Base-by-base conservation (phyloP, 139 green algal genomes). In the Zygnema circumcarinatum region DNA sequence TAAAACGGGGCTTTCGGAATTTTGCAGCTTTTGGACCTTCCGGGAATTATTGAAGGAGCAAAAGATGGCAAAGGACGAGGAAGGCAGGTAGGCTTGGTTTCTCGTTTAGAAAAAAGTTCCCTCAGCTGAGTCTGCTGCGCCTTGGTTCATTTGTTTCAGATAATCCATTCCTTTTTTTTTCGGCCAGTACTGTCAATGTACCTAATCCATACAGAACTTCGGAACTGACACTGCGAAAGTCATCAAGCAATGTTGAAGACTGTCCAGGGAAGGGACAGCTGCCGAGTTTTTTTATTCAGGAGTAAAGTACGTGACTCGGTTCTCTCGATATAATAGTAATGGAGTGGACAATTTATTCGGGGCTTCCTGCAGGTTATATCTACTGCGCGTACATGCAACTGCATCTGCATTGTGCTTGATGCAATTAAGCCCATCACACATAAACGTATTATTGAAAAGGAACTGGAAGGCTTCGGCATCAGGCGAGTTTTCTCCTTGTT, bases 341-440 rank as follows among this genome's bases (percentile, higher is more conserved):
- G n/a, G n/a, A n/a, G n/a, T n/a, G n/a, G n/a, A n/a, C n/a, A n/a
- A n/a, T n/a, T n/a, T n/a, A n/a, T n/a, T n/a, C n/a, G n/a, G n/a
- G n/a, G n/a, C n/a, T n/a, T n/a, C n/a, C n/a, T 87, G 81, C 84
- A 89, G 84, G 96, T 99, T 89, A 99, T 99, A 84, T 94, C 93
- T 62, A 98, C 96, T 0, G 97, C 97, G 0, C 94, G 96, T 40
- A 99, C 97, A 22, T 99, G 96, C 92, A 97, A 98, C 93, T 94
- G 98, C 68, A 99, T 99, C 89, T 90, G 99, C 35, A 98, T 99
- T 74, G 95, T 99, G 69, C 93, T 99, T 54, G 97, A 99, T 89
- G 98, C 94, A 83, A 91, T 99, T 2, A 99, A 99, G 92, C 97
- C 97, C 42, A 96, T 99, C 76, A 98, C 96, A 0, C 97, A 99